Evolutionary conservation across 768 basidiomycete species (phyloP), one percentile per base, ranked within the genome.

Genomic region (Macrolepiota fuliginosa): DNA sequence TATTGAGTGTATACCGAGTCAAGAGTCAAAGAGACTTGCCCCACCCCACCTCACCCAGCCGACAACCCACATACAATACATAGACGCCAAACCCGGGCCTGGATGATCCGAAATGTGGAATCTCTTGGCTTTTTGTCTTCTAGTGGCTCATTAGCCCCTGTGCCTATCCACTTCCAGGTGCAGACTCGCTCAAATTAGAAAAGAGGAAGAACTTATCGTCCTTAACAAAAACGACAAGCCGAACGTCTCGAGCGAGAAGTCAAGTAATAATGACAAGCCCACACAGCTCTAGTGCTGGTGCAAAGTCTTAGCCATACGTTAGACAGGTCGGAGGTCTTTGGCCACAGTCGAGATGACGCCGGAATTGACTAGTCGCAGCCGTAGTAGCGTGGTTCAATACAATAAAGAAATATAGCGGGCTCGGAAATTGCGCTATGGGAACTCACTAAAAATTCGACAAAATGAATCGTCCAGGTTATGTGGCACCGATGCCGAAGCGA

Each of bases 91-190:
- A 40, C 59, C 32, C 40, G 40, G 52, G 59, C 59, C 45, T 32
- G 40, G 52, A 46, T 32, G 35, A 45, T 54, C n/a, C 45, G 35
- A 45, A 32, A 13, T 19, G 22, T 40, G 51, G 42, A 60, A 45
- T 19, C 42, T 17, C 52, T 47, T 60, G 59, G 59, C 47, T 39
- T 24, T 3, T 25, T 25, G 45, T 35, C 59, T 60, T 61, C 46
- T 55, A 61, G 53, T 37, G 46, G 53, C 53, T 49, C 25, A 32
- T 36, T 46, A 49, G 52, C 53, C 45, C 60, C 50, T 59, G 39
- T 51, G 49, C 49, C 45, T 49, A 27, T 49, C 42, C 53, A 22
- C 35, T 54, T 24, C 7, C 17, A 47, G 29, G n/a, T 42, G 17
- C 56, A 29, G 37, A 19, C 36, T 19, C 24, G 3, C 29, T 32